These are phyloP conservation scores for Citrus mangshanensis DNA, from an alignment of 345 rosid species.

Conservation along the genomic window DNA sequence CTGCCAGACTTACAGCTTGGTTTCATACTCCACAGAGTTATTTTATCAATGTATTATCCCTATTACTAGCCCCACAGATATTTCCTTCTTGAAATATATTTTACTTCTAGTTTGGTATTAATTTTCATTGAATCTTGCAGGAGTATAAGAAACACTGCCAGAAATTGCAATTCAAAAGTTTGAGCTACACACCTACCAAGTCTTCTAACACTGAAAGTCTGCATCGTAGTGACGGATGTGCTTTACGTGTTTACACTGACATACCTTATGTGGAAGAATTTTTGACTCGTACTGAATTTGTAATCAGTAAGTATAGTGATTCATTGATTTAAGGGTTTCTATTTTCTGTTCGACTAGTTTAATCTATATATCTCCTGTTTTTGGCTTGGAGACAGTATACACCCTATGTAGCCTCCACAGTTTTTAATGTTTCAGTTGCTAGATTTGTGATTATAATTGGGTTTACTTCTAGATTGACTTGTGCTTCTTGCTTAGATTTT, in stretches of 20 bases:
- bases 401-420: not conserved
- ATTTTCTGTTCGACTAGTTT: not conserved
- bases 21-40: slow-evolving; percentile 78
- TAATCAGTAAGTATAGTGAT: slow-evolving; percentile 55
- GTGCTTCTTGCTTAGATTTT: not conserved
- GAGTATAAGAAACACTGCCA: slow-evolving; percentile 63
- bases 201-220: slow-evolving; percentile 39
- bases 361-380: slow-evolving; percentile 1
- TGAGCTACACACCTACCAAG: slow-evolving; percentile 26
- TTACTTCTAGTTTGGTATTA: slow-evolving; percentile 13
- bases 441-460: not conserved
- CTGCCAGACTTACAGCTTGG: slow-evolving; percentile 93
- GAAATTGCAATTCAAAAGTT: slow-evolving; percentile 38
- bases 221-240: slow-evolving; percentile 39
- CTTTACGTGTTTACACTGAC: slow-evolving; percentile 75
- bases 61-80: not conserved
- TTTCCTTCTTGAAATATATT: slow-evolving; percentile 9
- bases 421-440: not conserved
- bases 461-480: not conserved
- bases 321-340: not conserved
- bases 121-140: slow-evolving; percentile 31
- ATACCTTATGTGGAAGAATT: slow-evolving; percentile 85
- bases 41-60: slow-evolving; percentile 57
- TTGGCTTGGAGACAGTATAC: not conserved
- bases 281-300: slow-evolving; percentile 78